A percentile compares a stretch with the other conserved stretches of the same genome.
Evolutionary conservation across 2,329 filamentous ascomycete genomes (phyloP).

Genomic region (Thermothelomyces thermophilus): DNA sequence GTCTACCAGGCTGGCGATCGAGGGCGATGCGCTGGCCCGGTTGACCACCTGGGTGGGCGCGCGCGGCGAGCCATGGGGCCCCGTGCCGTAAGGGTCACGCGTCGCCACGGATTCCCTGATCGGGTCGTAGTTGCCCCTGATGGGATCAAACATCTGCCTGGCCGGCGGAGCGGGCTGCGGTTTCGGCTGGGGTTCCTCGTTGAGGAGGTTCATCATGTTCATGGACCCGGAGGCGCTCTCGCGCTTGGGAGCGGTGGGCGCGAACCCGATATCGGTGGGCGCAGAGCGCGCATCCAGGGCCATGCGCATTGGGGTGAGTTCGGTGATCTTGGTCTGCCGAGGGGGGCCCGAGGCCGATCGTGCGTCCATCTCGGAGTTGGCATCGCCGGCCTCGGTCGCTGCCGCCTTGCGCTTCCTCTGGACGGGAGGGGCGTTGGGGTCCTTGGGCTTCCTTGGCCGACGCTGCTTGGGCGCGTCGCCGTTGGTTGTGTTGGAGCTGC

Average conservation of each 20-base stretch:
- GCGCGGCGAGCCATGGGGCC: slow-evolving; percentile 46
- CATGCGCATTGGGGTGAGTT: slow-evolving; percentile 35
- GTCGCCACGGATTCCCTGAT: slow-evolving; percentile 55
- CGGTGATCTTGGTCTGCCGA: slow-evolving; percentile 37
- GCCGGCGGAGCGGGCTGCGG: slow-evolving; percentile 52
- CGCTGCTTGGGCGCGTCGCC: slow-evolving; percentile 44
- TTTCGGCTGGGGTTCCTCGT: slow-evolving; percentile 44
- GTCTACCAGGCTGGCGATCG: slow-evolving; percentile 85
- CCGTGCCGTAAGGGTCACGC: slow-evolving; percentile 43
- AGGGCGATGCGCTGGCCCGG: slow-evolving; percentile 81
- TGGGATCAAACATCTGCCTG: slow-evolving; percentile 83
- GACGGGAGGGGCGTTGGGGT: slow-evolving; percentile 50
- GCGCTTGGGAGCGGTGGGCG: slow-evolving; percentile 45
- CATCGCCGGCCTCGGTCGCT: slow-evolving; percentile 32
- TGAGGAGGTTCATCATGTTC: slow-evolving; percentile 47
- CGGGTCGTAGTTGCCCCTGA: slow-evolving; percentile 67
- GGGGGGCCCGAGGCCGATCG: slow-evolving; percentile 31
- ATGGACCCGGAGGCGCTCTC: slow-evolving; percentile 47
- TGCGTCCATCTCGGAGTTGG: slow-evolving; percentile 30
- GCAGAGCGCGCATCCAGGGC: slow-evolving; percentile 27
- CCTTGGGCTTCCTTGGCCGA: slow-evolving; percentile 50
- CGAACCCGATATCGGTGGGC: slow-evolving; percentile 28
- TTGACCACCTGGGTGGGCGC: slow-evolving; percentile 43
- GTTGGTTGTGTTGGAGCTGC: slow-evolving; percentile 30
- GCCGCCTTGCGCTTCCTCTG: slow-evolving; percentile 50